Evolutionary conservation across 495 filamentous ascomycete genomes (phyloP), one percentile per base, ranked within the genome.

Genomic region (Talaromyces adpressus): DNA sequence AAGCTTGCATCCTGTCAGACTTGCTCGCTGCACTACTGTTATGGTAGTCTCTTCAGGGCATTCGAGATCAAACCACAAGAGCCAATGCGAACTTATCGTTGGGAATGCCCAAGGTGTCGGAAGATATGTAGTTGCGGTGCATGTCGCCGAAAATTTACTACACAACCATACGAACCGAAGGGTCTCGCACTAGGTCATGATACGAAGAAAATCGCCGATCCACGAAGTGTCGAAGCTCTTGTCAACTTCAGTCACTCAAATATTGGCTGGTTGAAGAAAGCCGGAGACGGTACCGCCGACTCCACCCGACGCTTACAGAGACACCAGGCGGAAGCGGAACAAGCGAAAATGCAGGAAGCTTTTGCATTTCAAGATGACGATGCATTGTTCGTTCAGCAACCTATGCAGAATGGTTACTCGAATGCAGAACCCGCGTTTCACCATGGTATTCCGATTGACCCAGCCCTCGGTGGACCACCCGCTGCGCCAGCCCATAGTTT

Each of bases 211-310:
- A 84, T 97, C 32, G 92, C 93, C 16, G 94, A 98, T 72, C 87
- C 87, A 56, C 86, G 94, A 54, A 96, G 92, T 70, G 85, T 93
- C 12, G 92, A 98, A 69, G 85, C 85, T 45, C 78, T 97, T 14
- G 90, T 97, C 9, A 89, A 96, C 67, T 94, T 96, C 74, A 82
- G 86, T 12, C 79, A 87, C 25, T 91, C 92, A 16, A 98, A 98
- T 72, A 73, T 92, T 7, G 82, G 79, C 29, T 95, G 91, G 90
- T 70, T 96, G 57, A 84, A 84, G 61, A 82, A 86, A 61, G 77
- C 75, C 30, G 76, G 73, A 6, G 76, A 79, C 61, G 79, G 81
- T 61, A 63, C 69, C 57, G 68, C 73, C 8, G 60, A 73, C 11
- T 77, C 84, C 6, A 80, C 71, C 11, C 70, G 69, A 23, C 79